Base-by-base conservation (phyloP, 108 stramenopile species). In the Cyclotella atomus region DNA sequence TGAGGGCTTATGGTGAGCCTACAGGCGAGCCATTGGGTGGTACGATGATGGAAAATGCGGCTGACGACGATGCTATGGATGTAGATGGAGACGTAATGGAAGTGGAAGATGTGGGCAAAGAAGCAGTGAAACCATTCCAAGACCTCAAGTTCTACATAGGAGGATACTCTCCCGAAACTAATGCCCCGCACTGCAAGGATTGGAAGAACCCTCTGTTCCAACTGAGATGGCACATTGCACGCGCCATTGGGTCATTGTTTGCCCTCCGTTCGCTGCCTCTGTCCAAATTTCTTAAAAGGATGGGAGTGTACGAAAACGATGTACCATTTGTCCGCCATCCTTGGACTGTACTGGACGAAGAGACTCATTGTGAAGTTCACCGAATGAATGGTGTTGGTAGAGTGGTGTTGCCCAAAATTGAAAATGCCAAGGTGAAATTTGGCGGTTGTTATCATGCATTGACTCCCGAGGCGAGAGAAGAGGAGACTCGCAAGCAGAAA, bases 311-410 rank as follows among this genome's bases (percentile, higher is more conserved):
- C 21, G 75, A 91, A 23, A 65, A 79, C 15, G 79, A 67, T 5
- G 90, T 91, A 34, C 90, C 91, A 0, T 92, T 91, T 79, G 73
- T 85, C 8, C 73, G 84, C 27, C 95, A 93, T 77, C 92, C 92
- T 19, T 95, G 88, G 89, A 75, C 64, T 19, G 38, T 91, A 32
- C 65, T 89, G 34, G 78, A 84, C 49, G 92, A 93, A 74, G 89
- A 89, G 66, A 70, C 69, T n/a, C 64, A 67, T 2, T 79, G 69
- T 44, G 81, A 82, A 34, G 65, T 29, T 7, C 46, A 71, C 66
- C 38, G 55, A 59, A 71, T 82, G 50, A 47, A n/a, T 17, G 49
- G 74, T 10, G 63, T 75, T 32, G 73, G 65, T 2, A 75, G 70
- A 38, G 55, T 82, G 9, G 81, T 71, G 2, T 54, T 82, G 36